phyloP scores from a whole-genome alignment of 2,329 filamentous ascomycete species.

The Sporothrix sp. region DNA sequence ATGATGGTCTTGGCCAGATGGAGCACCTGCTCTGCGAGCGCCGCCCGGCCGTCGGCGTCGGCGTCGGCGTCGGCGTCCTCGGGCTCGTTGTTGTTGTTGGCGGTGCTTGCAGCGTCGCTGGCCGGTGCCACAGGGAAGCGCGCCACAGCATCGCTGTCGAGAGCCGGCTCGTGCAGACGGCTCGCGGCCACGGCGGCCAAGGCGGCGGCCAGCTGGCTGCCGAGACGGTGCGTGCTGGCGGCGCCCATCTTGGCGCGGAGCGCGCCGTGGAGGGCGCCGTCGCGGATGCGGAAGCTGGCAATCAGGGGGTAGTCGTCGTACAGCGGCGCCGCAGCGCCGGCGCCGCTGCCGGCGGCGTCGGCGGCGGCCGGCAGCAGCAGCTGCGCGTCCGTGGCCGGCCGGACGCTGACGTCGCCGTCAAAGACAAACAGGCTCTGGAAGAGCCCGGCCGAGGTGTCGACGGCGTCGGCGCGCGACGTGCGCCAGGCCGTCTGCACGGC shows the following conservation, averaged over 20 bases:
- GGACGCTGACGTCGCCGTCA: conserved; percentile 16
- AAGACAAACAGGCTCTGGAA: conserved; percentile 23
- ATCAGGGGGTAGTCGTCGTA: conserved; percentile 22
- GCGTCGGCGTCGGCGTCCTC: background rate
- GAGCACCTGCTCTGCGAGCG: conserved; percentile 12
- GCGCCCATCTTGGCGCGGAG: conserved; percentile 17
- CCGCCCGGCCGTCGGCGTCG: background rate
- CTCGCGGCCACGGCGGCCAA: background rate
- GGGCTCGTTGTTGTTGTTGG: background rate
- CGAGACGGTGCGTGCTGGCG: conserved; percentile 4
- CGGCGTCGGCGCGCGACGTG: conserved; percentile 12
- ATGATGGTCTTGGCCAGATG: conserved; percentile 16
- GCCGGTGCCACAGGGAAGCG: background rate
- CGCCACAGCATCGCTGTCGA: background rate
- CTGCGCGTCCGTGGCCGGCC: no score
- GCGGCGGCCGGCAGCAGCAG: background rate
- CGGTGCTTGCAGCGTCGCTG: background rate
- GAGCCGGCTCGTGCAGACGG: background rate
- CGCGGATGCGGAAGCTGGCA: conserved; percentile 19
- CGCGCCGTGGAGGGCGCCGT: conserved; percentile 16
- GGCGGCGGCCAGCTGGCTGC: conserved; percentile 9
- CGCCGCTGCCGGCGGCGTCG: no score
- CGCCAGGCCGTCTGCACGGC: conserved; percentile 19
- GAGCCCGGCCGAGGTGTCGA: conserved; percentile 12
- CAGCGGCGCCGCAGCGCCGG: no score